Conservation (phyloP, 2,329 filamentous ascomycete genomes). For the Chaetomium strumarium region DNA sequence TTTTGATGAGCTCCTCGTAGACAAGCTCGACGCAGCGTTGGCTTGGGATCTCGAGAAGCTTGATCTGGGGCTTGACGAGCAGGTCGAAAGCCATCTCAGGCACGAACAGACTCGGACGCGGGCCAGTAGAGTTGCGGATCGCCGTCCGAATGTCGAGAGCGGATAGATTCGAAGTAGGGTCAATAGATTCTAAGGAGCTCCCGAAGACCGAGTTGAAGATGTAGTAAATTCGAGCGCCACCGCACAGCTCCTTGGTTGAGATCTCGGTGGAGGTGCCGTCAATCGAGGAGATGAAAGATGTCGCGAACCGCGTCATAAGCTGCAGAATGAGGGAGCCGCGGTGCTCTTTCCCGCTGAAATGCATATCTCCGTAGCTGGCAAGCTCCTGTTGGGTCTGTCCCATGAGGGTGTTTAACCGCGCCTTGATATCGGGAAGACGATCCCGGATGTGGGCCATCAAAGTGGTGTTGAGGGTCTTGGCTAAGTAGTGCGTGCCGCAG, state of each 20-base stretch:
- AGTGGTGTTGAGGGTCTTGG: constrained; percentile 90
- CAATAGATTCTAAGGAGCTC: constrained; percentile 90
- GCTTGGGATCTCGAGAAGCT: constrained; percentile 87
- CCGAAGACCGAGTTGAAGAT: constrained; percentile 99
- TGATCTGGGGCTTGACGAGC: constrained; percentile 97
- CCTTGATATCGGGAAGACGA: constrained; percentile 94
- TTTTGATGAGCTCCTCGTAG: constrained; percentile 98
- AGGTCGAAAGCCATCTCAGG: constrained; percentile 97
- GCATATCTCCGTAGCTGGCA: constrained; percentile 94
- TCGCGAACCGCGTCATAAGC: constrained; percentile 96
- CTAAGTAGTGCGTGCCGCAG: constrained; percentile 90
- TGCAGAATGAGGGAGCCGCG: constrained; percentile 90
- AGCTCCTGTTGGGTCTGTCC: constrained; percentile 99
- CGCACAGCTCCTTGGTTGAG: constrained; percentile 94
- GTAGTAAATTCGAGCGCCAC: constrained; percentile 93
- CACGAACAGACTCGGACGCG: constrained; percentile 90
- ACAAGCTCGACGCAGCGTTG: constrained; percentile 97
- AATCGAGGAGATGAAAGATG: constrained; percentile 96
- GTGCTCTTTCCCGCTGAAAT: constrained; percentile 96
- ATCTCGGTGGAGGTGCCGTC: constrained; percentile 98
- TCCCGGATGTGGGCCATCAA: constrained; percentile 96
- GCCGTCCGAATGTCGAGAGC: constrained; percentile 93
- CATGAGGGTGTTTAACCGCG: constrained; percentile 94
- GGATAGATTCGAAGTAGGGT: constrained; percentile 91
- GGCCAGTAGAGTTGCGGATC: constrained; percentile 95